Conservation (phyloP, 495 filamentous ascomycete species). For the Penicilliopsis zonata region DNA sequence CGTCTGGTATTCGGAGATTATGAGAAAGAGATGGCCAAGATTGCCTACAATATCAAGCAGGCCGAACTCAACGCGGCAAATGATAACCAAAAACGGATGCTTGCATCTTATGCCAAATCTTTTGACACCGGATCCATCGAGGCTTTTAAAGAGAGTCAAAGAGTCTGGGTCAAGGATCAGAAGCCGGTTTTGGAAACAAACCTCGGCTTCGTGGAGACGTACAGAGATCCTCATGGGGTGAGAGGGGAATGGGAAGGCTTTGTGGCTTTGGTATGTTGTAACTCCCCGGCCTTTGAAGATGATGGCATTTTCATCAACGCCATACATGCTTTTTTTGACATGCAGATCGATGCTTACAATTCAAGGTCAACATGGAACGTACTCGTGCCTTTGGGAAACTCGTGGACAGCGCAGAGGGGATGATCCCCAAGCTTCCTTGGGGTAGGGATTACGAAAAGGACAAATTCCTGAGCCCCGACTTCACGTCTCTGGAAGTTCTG, state of each 20-base stretch:
- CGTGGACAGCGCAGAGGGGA: slow-evolving; percentile 63
- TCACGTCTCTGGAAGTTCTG: slow-evolving; percentile 73
- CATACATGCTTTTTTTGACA: too few relatives aligned
- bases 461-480: slow-evolving; percentile 86
- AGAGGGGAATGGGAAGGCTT: slow-evolving; percentile 98
- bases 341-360: slow-evolving; percentile 25
- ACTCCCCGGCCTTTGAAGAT: background rate
- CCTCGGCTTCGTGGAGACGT: slow-evolving; percentile 93
- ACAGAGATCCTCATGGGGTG: slow-evolving; percentile 85
- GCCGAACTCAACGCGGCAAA: slow-evolving; percentile 72
- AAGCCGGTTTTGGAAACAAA: slow-evolving; percentile 83
- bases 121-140: slow-evolving; percentile 77
- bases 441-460: slow-evolving; percentile 84
- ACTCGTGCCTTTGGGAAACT: slow-evolving; percentile 82
- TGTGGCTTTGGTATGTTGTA: slow-evolving; percentile 51
- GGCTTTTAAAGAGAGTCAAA: slow-evolving; percentile 82
- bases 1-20: slow-evolving; percentile 80
- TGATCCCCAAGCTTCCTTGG: slow-evolving; percentile 89
- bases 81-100: slow-evolving; percentile 75
- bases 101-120: slow-evolving; percentile 68
- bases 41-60: slow-evolving; percentile 55
- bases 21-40: slow-evolving; percentile 64
- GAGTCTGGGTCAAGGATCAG: slow-evolving; percentile 86
- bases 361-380: slow-evolving; percentile 64
- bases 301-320: too few relatives aligned